Conservation (phyloP, 2,329 filamentous ascomycete genomes). For the Trichoderma asperellum region DNA sequence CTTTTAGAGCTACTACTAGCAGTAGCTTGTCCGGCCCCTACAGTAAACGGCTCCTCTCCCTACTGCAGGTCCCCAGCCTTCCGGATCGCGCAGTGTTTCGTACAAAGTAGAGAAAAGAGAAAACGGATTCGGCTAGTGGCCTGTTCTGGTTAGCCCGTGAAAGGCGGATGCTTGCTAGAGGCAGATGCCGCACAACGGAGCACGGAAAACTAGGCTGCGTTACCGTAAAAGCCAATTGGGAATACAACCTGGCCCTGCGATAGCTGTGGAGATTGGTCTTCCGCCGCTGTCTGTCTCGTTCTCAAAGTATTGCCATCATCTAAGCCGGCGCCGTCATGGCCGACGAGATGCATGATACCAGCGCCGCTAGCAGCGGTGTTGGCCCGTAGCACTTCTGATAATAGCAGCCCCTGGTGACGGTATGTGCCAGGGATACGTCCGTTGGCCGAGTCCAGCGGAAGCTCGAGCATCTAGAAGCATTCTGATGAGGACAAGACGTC, state of each 20-base stretch:
- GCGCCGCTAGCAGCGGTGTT: neutral
- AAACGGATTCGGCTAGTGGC: slow-evolving; percentile 14
- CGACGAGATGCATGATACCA: neutral
- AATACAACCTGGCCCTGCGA: neutral
- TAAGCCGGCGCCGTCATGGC: neutral
- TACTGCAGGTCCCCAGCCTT: slow-evolving; percentile 29
- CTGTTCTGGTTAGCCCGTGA: slow-evolving; percentile 3
- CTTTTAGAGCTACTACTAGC: neutral
- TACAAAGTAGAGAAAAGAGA: slow-evolving; percentile 22
- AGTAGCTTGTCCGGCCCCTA: slow-evolving; percentile 18
- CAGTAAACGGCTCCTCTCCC: slow-evolving; percentile 24
- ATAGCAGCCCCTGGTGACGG: neutral
- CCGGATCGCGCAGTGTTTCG: slow-evolving; percentile 2
- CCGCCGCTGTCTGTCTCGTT: neutral
- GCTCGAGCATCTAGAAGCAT: slow-evolving; percentile 27
- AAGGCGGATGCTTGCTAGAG: neutral
- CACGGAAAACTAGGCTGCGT: neutral
- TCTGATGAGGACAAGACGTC: slow-evolving; percentile 25
- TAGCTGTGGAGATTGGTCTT: slow-evolving; percentile 3
- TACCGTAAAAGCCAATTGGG: slow-evolving; percentile 6
- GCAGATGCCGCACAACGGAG: neutral
- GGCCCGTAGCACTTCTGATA: neutral
- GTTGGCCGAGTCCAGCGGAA: slow-evolving; percentile 26
- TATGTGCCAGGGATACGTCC: neutral
- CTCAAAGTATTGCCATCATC: neutral